Conservation (phyloP, 129 eudicot species). For the Lonicera japonica region DNA sequence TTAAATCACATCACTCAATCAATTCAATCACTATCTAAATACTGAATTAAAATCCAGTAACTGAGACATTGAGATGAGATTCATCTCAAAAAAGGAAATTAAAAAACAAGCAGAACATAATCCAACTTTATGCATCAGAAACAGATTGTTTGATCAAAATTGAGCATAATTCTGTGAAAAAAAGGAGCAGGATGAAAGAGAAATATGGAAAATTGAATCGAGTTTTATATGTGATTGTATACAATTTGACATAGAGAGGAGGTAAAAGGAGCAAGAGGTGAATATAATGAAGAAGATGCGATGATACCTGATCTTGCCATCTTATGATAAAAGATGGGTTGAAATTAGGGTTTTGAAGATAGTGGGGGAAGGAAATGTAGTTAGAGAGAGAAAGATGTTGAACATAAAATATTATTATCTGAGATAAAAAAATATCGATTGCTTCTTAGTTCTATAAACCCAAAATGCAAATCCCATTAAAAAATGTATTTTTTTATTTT, state of each 20-base stretch:
- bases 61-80: constrained; percentile 5
- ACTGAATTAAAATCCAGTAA: no score
- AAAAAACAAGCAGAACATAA: neutral
- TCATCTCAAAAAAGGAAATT: neutral
- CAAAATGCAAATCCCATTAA: constrained; percentile 35
- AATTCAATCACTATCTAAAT: no score
- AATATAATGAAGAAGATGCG: constrained; percentile 20
- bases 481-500: neutral
- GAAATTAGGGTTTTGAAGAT: constrained; percentile 67
- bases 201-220: constrained; percentile 26
- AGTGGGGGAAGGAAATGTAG: constrained; percentile 32
- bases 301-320: constrained; percentile 54
- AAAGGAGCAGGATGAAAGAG: constrained; percentile 25
- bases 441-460: constrained; percentile 36
- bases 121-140: constrained; percentile 10
- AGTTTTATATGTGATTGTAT: constrained; percentile 10
- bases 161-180: constrained; percentile 6
- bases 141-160: constrained; percentile 7
- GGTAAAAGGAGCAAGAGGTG: constrained; percentile 16
- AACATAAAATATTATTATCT: constrained; percentile 15
- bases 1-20: no score
- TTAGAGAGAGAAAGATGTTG: constrained; percentile 12
- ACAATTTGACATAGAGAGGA: constrained; percentile 11
- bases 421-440: constrained; percentile 26
- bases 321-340: constrained; percentile 17